Evolutionary conservation across 257 asterid genomes (phyloP).

Genomic region (Penstemon newberryi): DNA sequence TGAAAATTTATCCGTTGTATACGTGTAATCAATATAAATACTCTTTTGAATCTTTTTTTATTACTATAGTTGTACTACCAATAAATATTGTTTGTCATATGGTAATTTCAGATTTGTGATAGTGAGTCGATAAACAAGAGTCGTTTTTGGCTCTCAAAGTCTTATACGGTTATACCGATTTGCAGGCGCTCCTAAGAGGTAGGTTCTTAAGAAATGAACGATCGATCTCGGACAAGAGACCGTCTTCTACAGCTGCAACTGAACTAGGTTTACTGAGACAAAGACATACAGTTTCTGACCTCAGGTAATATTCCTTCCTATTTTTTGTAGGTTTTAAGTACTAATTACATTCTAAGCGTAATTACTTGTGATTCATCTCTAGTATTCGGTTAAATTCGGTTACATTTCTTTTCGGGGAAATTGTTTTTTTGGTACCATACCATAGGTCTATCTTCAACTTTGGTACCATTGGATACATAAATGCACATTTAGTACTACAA

Average conservation of each 20-base stretch:
- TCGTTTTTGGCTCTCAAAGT: background rate
- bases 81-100: background rate
- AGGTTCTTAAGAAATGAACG: slow-evolving; percentile 69
- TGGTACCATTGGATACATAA: too few species aligned
- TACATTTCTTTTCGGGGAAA: too few species aligned
- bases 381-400: background rate
- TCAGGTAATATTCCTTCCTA: slow-evolving; percentile 50
- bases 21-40: background rate
- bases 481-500: too few species aligned
- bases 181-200: slow-evolving; percentile 81
- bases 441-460: too few species aligned
- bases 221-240: slow-evolving; percentile 48
- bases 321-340: background rate
- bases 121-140: slow-evolving; percentile 9
- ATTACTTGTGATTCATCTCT: slow-evolving; percentile 1
- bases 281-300: slow-evolving; percentile 73
- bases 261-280: slow-evolving; percentile 77
- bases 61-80: background rate
- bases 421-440: too few species aligned
- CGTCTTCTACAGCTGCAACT: slow-evolving; percentile 57
- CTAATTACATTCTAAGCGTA: background rate
- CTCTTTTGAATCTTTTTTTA: background rate
- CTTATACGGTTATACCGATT: background rate
- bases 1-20: slow-evolving; percentile 24
- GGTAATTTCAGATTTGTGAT: background rate